These are phyloP conservation scores for Ophiostoma himal-ulmi DNA, from an alignment of 2,329 filamentous ascomycete species.

Conservation along the genomic window DNA sequence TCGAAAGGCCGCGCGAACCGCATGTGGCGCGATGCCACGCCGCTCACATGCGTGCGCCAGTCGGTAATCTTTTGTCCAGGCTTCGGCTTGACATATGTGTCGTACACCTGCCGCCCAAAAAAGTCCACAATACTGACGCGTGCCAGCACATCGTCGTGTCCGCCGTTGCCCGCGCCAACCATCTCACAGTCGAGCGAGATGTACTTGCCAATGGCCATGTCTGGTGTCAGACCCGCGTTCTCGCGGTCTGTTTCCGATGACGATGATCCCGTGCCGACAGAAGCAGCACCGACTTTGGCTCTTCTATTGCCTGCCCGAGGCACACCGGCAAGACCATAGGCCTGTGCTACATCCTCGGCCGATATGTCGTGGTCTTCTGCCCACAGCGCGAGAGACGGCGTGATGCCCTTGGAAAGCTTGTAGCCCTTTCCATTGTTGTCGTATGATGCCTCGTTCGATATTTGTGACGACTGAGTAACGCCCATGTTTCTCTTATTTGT, in stretches of 20 bases:
- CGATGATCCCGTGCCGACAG: slow-evolving; percentile 29
- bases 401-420: slow-evolving; percentile 30
- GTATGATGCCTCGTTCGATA: slow-evolving; percentile 32
- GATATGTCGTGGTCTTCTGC: slow-evolving; percentile 57
- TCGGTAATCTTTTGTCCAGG: slow-evolving; percentile 75
- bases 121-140: slow-evolving; percentile 90
- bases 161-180: slow-evolving; percentile 76
- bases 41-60: slow-evolving; percentile 83
- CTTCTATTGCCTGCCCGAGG: background rate
- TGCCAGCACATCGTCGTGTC: slow-evolving; percentile 69
- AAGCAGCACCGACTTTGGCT: slow-evolving; percentile 13
- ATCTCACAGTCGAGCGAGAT: slow-evolving; percentile 95
- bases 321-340: slow-evolving; percentile 51
- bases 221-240: slow-evolving; percentile 58
- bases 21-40: slow-evolving; percentile 71
- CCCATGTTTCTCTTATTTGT: slow-evolving; percentile 45
- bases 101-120: slow-evolving; percentile 86
- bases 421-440: slow-evolving; percentile 27
- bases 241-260: slow-evolving; percentile 43
- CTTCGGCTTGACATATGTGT: slow-evolving; percentile 77
- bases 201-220: slow-evolving; percentile 76
- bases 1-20: slow-evolving; percentile 62
- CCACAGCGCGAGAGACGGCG: slow-evolving; percentile 55
- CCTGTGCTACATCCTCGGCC: slow-evolving; percentile 53
- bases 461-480: slow-evolving; percentile 45